Percentiles rank a stretch among this genome's conserved stretches.
Conservation (phyloP, 805 yeast species). For the Wickerhamiella lipophila region DNA sequence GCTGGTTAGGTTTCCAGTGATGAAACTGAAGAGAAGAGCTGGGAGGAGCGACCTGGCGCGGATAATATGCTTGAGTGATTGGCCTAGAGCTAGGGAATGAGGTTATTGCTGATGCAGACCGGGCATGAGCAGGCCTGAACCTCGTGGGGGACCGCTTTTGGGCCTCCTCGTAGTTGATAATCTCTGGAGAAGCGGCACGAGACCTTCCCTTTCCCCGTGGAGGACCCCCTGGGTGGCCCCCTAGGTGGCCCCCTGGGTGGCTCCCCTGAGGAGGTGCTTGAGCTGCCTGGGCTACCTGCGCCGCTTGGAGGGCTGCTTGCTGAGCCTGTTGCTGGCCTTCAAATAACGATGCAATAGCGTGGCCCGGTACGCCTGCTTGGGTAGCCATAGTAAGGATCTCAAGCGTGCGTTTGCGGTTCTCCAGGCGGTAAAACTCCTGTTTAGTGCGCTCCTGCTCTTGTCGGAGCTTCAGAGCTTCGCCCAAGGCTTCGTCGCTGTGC, state of each 20-base stretch:
- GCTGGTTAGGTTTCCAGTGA: slow-evolving; percentile 39
- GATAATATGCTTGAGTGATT: slow-evolving; percentile 14
- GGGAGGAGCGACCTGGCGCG: slow-evolving; percentile 20
- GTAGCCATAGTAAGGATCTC: slow-evolving; percentile 52
- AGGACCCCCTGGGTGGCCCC: too few species aligned
- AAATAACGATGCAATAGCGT: slow-evolving; percentile 50
- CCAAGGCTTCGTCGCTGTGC: slow-evolving; percentile 43
- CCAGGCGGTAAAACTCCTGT: slow-evolving; percentile 63
- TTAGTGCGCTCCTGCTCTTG: slow-evolving; percentile 70
- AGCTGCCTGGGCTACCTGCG: slow-evolving; percentile 7
- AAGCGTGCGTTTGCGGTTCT: slow-evolving; percentile 45
- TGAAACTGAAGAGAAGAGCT: slow-evolving; percentile 37
- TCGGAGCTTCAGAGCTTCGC: slow-evolving; percentile 45
- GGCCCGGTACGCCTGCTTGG: slow-evolving; percentile 49
- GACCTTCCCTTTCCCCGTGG: neutral
- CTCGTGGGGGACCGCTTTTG: slow-evolving; percentile 16
- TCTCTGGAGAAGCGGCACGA: slow-evolving; percentile 17
- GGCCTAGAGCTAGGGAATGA: slow-evolving; percentile 13
- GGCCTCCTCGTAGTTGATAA: slow-evolving; percentile 19
- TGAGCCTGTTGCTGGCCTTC: slow-evolving; percentile 21
- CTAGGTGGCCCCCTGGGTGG: too few species aligned
- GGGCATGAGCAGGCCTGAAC: slow-evolving; percentile 18
- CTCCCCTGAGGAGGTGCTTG: too few species aligned
- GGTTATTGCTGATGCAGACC: slow-evolving; percentile 21
- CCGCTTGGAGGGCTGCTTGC: slow-evolving; percentile 18